Evolutionary conservation across 1,284 basidiomycete species (phyloP), one percentile per base, ranked within the genome.

Genomic region (Rugosomyces carneus): DNA sequence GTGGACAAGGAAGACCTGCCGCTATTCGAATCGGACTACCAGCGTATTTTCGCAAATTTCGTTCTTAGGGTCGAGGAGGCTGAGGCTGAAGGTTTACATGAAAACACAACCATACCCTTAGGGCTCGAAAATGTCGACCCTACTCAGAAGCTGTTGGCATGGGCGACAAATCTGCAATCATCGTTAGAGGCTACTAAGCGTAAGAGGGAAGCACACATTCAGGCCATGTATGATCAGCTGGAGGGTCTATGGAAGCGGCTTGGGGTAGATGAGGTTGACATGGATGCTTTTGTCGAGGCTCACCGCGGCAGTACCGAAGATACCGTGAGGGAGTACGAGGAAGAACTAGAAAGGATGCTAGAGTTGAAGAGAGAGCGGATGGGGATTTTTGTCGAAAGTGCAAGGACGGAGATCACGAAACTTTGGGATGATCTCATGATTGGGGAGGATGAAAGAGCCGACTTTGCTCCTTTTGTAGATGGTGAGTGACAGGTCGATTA

Each of bases 391-490:
- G 81, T 99, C 38, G 72, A 72, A 44, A 87, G 84, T 59, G 91
- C 92, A 2, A 71, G 95, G 40, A 75, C 78, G 39, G 89, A 94
- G 64, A 93, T 99, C 45, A 72, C 72, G 43, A 73, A 70, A 35
- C 70, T 97, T 1, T 96, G 93, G 89, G 84, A 93, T 50, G 83
- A 87, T 41, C 70, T 98, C 27, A 88, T 94, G 80, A 71, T 90
- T 38, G 83, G 89, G 26, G 84, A 89, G 19, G 82, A 87, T 4
- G 91, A 96, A 62, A 75, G 85, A 27, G 78, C 76, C n/a, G 81
- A 84, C 32, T 93, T 93, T 63, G 76, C 80, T 2, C 80, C 84
- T 0, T 89, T 90, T 60, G 80, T 73, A 9, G 88, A 93, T 60
- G 89, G 90, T 91, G 51, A 51, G 79, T 63, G 1, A 45, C 45